These are phyloP conservation scores for Pseudoscleropodium purum DNA, from an alignment of 225 moss, liverwort and hornwort species.

Conservation along the genomic window DNA sequence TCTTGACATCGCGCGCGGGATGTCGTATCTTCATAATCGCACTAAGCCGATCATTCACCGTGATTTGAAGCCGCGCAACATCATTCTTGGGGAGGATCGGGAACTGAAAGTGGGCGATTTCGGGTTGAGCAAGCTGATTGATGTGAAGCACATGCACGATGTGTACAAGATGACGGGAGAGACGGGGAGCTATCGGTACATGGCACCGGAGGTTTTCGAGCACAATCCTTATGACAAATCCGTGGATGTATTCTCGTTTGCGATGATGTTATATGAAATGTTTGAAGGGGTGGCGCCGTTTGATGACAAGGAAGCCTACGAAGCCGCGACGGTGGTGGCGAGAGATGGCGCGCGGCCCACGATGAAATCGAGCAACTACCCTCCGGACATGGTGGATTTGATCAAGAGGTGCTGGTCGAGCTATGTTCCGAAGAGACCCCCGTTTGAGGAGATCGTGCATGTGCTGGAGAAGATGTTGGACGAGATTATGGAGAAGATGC, in stretches of 20 bases:
- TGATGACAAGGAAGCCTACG: constrained; percentile 55
- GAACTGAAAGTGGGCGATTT: constrained; percentile 83
- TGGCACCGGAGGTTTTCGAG: constrained; percentile 94
- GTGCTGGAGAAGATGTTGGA: constrained; percentile 17
- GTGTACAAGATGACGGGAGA: constrained; percentile 92
- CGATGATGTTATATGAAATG: constrained; percentile 74
- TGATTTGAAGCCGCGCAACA: constrained; percentile 77
- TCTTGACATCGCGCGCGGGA: constrained; percentile 76
- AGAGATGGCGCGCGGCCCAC: constrained; percentile 23
- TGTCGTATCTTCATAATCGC: constrained; percentile 74
- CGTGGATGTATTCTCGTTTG: constrained; percentile 82
- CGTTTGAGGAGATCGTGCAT: constrained; percentile 14
- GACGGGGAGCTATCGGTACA: constrained; percentile 91
- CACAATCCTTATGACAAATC: constrained; percentile 66
- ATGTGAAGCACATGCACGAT: constrained; percentile 50
- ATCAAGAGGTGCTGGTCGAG: constrained; percentile 28
- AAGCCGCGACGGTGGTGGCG: constrained; percentile 53
- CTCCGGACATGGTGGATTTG: constrained; percentile 33
- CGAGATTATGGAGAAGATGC: not conserved
- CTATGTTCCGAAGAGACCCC: not conserved
- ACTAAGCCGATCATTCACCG: constrained; percentile 73
- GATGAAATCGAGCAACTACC: constrained; percentile 27
- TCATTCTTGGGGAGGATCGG: constrained; percentile 55
- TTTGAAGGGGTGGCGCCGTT: constrained; percentile 71
- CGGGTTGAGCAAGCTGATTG: constrained; percentile 77